These are phyloP conservation scores for Suillus alpinus DNA, from an alignment of 768 basidiomycete species.

Conservation along the genomic window DNA sequence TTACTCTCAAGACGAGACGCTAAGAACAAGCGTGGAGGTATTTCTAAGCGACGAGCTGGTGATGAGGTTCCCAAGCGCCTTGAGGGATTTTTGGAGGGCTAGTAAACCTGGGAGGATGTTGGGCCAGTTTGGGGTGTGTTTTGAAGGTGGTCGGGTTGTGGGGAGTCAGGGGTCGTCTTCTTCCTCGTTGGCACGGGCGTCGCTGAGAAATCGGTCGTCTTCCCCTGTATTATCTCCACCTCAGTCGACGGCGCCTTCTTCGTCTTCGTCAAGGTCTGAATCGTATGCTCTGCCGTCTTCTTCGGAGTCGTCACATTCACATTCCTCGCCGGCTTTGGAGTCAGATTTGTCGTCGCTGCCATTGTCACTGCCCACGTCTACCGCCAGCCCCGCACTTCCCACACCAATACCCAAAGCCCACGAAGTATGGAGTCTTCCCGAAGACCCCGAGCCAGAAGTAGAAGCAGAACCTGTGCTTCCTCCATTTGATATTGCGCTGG, in stretches of 20 bases:
- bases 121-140: conserved; percentile 51
- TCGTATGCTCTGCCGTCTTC: conserved; percentile 9
- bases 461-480: conserved; percentile 4
- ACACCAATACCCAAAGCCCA: background rate
- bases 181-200: background rate
- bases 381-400: background rate
- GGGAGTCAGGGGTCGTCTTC: conserved; percentile 6
- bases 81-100: conserved; percentile 55
- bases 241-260: background rate
- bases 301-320: conserved; percentile 15
- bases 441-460: background rate
- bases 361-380: background rate
- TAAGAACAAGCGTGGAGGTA: conserved; percentile 37
- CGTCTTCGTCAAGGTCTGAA: background rate
- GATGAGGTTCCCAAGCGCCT: conserved; percentile 59
- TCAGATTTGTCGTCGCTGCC: conserved; percentile 13
- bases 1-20: background rate
- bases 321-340: background rate
- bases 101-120: conserved; percentile 46
- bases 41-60: conserved; percentile 65
- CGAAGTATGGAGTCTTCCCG: background rate
- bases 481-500: conserved; percentile 29
- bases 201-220: background rate
- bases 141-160: conserved; percentile 15
- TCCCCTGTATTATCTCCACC: background rate